Base-by-base conservation (phyloP, 2,329 filamentous ascomycete species). In the Biscogniauxia sp. region DNA sequence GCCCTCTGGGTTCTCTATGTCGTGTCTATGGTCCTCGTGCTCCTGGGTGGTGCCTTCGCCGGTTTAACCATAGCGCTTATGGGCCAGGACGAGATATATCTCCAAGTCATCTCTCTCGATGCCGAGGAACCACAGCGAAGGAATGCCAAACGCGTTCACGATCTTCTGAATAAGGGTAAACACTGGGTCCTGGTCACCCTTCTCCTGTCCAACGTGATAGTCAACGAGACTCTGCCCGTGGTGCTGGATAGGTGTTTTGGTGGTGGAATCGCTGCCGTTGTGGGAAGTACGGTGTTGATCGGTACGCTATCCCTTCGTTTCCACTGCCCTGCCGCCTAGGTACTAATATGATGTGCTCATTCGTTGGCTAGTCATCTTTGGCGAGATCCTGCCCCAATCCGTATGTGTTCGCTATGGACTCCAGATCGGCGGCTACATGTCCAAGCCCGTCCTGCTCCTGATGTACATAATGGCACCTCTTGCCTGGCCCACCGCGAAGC, bases 111-210 rank as follows among this genome's bases (percentile, higher is more conserved):
- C 65, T 88, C 93, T 56, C 88, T 89, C 50, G 96, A 95, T 57
- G 88, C 90, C 53, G 89, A 92, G 75, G 92, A 90, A 58, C 82
- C 88, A n/a, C 94, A 98, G 77, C 89, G 88, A 71, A 92, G 88
- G 72, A 92, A 97, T 73, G 95, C 95, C 0, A 85, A 84, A 59
- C 89, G 87, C 65, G 95, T 99, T 11, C 83, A 95, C 68, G 83
- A 87, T 51, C 80, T 99, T 26, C 79, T 99, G 59, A 87, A 92
- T 66, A 90, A 86, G 69, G 95, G 95, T 70, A 99, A 99, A 76
- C 95, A 99, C 77, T 99, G 95, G 95, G 94, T 99, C 20, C 81
- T 99, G 60, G 95, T 99, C 57, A 98, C 95, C 2, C 80, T 99
- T 25, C 84, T 99, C 7, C 81, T 99, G 59, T 93, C 93, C 75